A percentile compares a stretch with the other conserved stretches of the same genome.
Evolutionary conservation across 805 yeast species (phyloP).

Genomic region (Hanseniaspora lachancei): DNA sequence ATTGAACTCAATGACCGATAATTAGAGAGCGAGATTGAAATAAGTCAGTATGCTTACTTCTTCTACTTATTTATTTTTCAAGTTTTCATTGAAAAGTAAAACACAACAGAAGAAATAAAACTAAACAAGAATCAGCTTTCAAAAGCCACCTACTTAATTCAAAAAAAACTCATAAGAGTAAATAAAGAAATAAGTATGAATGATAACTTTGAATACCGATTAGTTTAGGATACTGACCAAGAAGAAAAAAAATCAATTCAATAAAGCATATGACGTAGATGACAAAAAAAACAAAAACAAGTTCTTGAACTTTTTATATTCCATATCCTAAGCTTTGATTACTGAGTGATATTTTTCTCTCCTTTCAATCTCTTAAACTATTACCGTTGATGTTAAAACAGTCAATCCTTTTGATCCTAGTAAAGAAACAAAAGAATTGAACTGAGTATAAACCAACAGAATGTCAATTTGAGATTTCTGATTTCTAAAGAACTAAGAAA

Average conservation of each 20-base stretch:
- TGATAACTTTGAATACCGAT: background rate
- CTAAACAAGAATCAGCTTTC: background rate
- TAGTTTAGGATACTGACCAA: background rate
- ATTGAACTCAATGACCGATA: slow-evolving; percentile 4
- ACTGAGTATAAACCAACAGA: background rate
- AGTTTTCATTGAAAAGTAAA: background rate
- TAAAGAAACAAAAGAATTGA: background rate
- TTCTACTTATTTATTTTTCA: background rate
- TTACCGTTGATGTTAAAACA: background rate
- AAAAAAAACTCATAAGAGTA: background rate
- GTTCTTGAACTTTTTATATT: background rate
- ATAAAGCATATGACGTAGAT: too few species aligned
- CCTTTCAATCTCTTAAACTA: background rate
- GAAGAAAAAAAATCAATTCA: background rate
- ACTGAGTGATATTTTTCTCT: too few species aligned
- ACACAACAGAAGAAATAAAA: background rate
- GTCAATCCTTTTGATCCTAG: too few species aligned
- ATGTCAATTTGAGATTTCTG: background rate
- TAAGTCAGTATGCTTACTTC: background rate
- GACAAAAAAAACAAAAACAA: background rate
- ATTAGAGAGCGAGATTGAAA: background rate
- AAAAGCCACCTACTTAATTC: background rate
- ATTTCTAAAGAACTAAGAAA: background rate
- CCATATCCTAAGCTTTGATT: background rate
- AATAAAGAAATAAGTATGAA: background rate